Conservation (phyloP, 2,329 filamentous ascomycete species). For the Teratosphaeria gauchensis region DNA sequence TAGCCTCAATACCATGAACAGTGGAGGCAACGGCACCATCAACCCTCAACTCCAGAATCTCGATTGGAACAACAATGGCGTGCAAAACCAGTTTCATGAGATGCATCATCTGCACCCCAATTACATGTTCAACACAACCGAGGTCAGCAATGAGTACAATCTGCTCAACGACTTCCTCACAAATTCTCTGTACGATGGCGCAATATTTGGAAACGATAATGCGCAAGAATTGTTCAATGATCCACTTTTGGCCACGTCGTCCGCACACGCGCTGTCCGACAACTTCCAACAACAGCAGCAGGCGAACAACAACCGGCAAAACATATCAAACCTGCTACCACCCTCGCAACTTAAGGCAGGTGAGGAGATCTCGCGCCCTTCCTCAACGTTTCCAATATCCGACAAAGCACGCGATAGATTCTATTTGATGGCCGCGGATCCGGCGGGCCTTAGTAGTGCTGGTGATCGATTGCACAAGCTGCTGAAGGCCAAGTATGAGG, state of each 20-base stretch:
- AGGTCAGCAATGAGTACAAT: constrained; percentile 95
- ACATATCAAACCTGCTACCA: constrained; percentile 33
- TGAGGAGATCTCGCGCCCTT: constrained; percentile 51
- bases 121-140: constrained; percentile 89
- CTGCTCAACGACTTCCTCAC: constrained; percentile 93
- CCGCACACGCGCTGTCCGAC: constrained; percentile 36
- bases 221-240: constrained; percentile 49
- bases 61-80: constrained; percentile 66
- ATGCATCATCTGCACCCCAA: constrained; percentile 90
- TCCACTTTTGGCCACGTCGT: constrained; percentile 39
- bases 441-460: constrained; percentile 73
- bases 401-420: constrained; percentile 67
- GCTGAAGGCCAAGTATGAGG: constrained; percentile 90
- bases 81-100: constrained; percentile 80
- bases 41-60: constrained; percentile 24
- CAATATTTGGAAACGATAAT: constrained; percentile 33
- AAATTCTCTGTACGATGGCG: constrained; percentile 68
- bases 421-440: constrained; percentile 93
- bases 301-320: constrained; percentile 14
- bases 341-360: constrained; percentile 22
- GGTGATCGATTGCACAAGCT: constrained; percentile 94
- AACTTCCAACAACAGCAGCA: constrained; percentile 18
- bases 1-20: constrained; percentile 41
- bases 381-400: constrained; percentile 55
- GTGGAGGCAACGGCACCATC: background rate